Conservation (phyloP, 2,329 filamentous ascomycete genomes). For the Bertia moriformis region DNA sequence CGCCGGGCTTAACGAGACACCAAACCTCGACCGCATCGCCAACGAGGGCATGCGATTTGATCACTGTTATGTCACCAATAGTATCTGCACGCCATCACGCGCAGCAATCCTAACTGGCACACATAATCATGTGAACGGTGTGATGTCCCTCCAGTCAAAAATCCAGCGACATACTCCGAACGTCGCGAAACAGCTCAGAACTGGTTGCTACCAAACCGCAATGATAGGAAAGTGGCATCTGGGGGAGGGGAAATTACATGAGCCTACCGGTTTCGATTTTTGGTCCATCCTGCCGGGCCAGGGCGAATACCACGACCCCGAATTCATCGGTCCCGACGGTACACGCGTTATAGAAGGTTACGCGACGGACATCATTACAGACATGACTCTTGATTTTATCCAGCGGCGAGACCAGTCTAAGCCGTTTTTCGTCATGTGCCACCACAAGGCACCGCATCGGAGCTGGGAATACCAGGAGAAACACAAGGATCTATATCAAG, state of each 20-base stretch:
- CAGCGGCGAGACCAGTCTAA: conserved; percentile 12
- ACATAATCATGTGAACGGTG: conserved; percentile 36
- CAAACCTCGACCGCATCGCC: conserved; percentile 32
- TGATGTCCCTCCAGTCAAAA: conserved; percentile 29
- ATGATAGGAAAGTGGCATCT: conserved; percentile 41
- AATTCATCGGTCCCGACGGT: conserved; percentile 26
- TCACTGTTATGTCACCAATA: conserved; percentile 38
- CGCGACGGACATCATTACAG: conserved; percentile 34
- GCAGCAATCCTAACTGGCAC: conserved; percentile 32
- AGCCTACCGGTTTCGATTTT: conserved; percentile 34
- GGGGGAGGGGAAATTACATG: conserved; percentile 27
- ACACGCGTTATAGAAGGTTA: conserved; percentile 22
- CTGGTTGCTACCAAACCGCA: conserved; percentile 30
- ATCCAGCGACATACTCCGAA: conserved; percentile 35
- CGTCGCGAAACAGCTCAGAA: conserved; percentile 31
- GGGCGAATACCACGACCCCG: conserved; percentile 34
- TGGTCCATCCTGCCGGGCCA: conserved; percentile 35
- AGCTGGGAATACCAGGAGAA: conserved; percentile 33
- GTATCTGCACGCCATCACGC: conserved; percentile 34
- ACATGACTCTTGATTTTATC: conserved; percentile 29
- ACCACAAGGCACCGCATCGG: conserved; percentile 38
- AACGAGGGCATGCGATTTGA: conserved; percentile 33
- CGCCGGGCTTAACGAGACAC: conserved; percentile 33
- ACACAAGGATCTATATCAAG: conserved; percentile 29
- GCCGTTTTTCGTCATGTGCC: conserved; percentile 39